phyloP scores from a whole-genome alignment of 2,329 filamentous ascomycete species.

The Colletotrichum sp. region DNA sequence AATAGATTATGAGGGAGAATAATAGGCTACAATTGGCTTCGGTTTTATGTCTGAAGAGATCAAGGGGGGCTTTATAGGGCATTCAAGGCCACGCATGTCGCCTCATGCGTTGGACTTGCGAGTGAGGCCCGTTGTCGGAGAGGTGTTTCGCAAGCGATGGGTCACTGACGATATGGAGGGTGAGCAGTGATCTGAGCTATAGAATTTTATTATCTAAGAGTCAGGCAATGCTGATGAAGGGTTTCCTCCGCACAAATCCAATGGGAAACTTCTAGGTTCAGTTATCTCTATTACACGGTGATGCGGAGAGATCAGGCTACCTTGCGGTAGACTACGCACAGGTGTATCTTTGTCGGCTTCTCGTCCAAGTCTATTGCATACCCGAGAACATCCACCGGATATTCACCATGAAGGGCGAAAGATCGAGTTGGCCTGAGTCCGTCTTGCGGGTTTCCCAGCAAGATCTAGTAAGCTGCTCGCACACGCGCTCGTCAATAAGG shows the following conservation, averaged over 20 bases:
- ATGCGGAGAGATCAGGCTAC: fast-evolving
- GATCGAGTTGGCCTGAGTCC: fast-evolving
- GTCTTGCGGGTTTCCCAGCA: fast-evolving
- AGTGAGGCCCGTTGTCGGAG: not conserved
- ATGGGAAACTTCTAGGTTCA: no score
- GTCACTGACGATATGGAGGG: no score
- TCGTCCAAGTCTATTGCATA: fast-evolving
- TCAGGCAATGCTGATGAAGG: not conserved
- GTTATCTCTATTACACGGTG: fast-evolving
- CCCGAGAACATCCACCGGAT: fast-evolving
- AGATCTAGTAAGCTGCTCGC: no score
- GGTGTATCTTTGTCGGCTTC: fast-evolving
- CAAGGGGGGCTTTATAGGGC: not conserved
- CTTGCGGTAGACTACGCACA: not conserved
- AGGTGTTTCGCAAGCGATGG: no score
- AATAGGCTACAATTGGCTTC: no score
- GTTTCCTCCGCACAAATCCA: not conserved
- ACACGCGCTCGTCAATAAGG: fast-evolving
- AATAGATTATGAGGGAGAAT: fast-evolving
- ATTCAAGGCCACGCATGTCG: fast-evolving
- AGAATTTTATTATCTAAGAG: fast-evolving
- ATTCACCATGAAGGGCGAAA: not conserved
- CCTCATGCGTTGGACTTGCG: not conserved
- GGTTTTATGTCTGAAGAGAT: not conserved
- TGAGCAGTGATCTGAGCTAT: no score